These are phyloP conservation scores for Neopestalotiopsis rosae DNA, from an alignment of 2,329 filamentous ascomycete genomes.

Conservation along the genomic window DNA sequence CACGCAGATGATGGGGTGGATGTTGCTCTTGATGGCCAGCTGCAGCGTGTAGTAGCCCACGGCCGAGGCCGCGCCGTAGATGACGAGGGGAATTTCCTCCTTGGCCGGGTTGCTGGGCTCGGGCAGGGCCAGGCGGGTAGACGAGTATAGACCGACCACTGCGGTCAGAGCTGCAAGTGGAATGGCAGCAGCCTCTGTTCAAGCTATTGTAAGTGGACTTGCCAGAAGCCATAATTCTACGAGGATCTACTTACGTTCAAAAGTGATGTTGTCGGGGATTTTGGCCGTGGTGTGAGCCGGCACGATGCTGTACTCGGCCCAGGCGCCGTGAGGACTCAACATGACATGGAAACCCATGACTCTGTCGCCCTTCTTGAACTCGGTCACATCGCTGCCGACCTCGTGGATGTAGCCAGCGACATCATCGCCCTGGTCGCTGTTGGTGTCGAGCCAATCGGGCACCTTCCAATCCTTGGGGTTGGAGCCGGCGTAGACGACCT, in stretches of 20 bases:
- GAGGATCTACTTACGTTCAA: conserved; percentile 46
- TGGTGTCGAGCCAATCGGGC: conserved; percentile 28
- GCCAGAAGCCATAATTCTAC: not conserved
- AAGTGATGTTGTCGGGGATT: conserved; percentile 52
- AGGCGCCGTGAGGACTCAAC: conserved; percentile 54
- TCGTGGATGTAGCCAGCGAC: conserved; percentile 60
- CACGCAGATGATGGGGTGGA: conserved; percentile 66
- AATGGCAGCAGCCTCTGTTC: conserved; percentile 57
- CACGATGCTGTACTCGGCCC: conserved; percentile 66
- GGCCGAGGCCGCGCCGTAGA: conserved; percentile 61
- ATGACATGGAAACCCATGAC: conserved; percentile 45
- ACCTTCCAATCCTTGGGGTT: conserved; percentile 56
- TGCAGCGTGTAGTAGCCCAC: conserved; percentile 66
- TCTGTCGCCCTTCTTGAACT: conserved; percentile 49
- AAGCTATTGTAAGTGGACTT: conserved; percentile 15
- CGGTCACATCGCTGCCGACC: conserved; percentile 59
- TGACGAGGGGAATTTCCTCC: conserved; percentile 42
- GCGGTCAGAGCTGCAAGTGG: conserved; percentile 62
- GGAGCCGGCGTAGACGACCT: conserved; percentile 47
- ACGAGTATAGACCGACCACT: conserved; percentile 53
- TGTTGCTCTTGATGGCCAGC: conserved; percentile 56
- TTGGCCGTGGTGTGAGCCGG: conserved; percentile 62
- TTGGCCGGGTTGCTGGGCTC: conserved; percentile 50
- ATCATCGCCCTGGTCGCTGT: conserved; percentile 56
- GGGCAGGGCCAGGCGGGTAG: conserved; percentile 47